A percentile compares a stretch with the other conserved stretches of the same genome.
Evolutionary conservation across 2,329 filamentous ascomycete genomes (phyloP).

Genomic region (Leptographium radiaticola): DNA sequence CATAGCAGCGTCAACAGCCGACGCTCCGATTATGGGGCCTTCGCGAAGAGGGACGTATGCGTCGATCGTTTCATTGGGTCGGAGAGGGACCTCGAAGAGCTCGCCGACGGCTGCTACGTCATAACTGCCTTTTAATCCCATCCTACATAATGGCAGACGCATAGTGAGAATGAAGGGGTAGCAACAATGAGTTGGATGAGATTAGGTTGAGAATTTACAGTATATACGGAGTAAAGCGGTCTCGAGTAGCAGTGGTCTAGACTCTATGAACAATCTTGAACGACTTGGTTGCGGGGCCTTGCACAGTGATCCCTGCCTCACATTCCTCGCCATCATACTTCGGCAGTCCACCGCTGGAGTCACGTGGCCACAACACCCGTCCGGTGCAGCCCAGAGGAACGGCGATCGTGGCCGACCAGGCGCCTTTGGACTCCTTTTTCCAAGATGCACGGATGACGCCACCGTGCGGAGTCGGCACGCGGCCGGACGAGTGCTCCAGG

Average conservation of each 20-base stretch:
- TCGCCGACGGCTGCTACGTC: slow-evolving; percentile 31
- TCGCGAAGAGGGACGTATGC: too few relatives aligned
- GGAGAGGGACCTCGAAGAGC: slow-evolving; percentile 28
- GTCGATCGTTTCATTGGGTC: too few relatives aligned
- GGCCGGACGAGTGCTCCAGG: not conserved
- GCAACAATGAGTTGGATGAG: not conserved
- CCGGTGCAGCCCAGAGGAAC: not conserved
- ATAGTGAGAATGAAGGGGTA: not conserved
- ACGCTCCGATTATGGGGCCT: too few relatives aligned
- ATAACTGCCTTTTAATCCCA: too few relatives aligned
- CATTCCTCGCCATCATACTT: not conserved
- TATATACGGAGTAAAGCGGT: too few relatives aligned
- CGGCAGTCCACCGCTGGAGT: not conserved
- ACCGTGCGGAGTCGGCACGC: not conserved
- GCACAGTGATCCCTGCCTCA: not conserved
- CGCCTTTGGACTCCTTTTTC: not conserved
- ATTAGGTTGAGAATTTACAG: too few relatives aligned
- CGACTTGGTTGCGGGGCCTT: not conserved
- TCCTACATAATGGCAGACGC: too few relatives aligned
- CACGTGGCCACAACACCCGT: not conserved
- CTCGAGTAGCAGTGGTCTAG: too few relatives aligned
- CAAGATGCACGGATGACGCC: not conserved
- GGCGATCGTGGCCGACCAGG: not conserved
- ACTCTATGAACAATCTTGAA: not conserved
- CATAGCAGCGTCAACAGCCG: slow-evolving; percentile 19